Conservation (phyloP, 2,329 filamentous ascomycete genomes). For the Cadophora malorum region DNA sequence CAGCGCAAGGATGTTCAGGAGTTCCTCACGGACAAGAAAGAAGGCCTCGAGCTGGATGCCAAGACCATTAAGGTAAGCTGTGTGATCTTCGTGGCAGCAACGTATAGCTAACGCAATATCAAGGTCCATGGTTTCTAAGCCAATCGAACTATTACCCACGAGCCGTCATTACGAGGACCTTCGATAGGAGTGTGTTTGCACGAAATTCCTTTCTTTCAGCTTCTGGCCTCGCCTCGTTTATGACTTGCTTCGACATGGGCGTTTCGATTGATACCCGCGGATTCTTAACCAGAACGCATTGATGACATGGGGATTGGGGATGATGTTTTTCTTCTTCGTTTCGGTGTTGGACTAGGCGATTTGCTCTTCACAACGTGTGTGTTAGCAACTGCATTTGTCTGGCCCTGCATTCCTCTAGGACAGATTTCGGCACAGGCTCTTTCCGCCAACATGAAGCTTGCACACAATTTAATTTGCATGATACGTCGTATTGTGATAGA, state of each 20-base stretch:
- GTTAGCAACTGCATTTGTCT: constrained; percentile 27
- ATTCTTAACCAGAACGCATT: constrained; percentile 44
- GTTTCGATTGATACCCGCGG: constrained; percentile 44
- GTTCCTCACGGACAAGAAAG: constrained; percentile 95
- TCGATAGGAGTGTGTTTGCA: constrained; percentile 43
- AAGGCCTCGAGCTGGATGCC: constrained; percentile 89
- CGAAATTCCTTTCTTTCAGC: constrained; percentile 33
- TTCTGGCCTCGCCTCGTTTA: constrained; percentile 44
- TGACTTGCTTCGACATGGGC: constrained; percentile 43
- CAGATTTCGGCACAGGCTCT: constrained; percentile 34
- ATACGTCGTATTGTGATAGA: neutral
- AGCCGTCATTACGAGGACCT: constrained; percentile 42
- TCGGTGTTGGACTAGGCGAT: constrained; percentile 29
- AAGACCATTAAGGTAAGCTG: constrained; percentile 89
- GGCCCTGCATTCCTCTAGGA: constrained; percentile 35
- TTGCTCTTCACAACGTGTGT: constrained; percentile 34
- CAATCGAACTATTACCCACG: constrained; percentile 47
- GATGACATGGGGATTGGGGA: constrained; percentile 36
- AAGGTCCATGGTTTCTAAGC: constrained; percentile 69
- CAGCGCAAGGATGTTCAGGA: constrained; percentile 99
- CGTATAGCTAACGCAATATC: constrained; percentile 6
- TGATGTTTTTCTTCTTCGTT: constrained; percentile 32
- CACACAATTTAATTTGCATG: neutral
- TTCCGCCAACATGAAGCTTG: constrained; percentile 28
- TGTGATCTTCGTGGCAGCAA: neutral